Evolutionary conservation across 1,284 basidiomycete species (phyloP).

Genomic region (Hymenochaete sp.): DNA sequence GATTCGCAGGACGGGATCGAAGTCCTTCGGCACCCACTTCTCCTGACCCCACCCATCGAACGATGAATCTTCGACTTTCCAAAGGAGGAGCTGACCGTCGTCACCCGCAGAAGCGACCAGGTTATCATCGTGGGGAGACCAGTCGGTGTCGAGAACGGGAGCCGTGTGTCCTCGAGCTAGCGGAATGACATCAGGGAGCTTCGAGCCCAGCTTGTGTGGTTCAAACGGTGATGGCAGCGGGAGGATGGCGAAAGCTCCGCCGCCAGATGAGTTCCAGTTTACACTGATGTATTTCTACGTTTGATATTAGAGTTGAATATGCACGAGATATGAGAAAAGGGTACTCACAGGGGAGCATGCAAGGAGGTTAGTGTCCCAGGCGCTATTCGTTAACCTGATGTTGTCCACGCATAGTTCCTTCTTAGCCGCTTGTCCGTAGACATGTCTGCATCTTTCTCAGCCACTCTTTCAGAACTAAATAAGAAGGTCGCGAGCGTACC

Average conservation of each 20-base stretch:
- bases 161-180: conserved; percentile 83
- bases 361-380: conserved; percentile 96
- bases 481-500: conserved; percentile 25
- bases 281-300: conserved; percentile 74
- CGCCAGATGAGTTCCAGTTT: conserved; percentile 95
- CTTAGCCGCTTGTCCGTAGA: conserved; percentile 81
- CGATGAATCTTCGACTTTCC: conserved; percentile 64
- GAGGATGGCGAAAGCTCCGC: conserved; percentile 90
- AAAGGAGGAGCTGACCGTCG: conserved; percentile 89
- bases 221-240: conserved; percentile 75
- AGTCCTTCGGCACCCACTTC: conserved; percentile 73
- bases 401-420: conserved; percentile 85
- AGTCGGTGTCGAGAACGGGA: conserved; percentile 91
- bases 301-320: conserved; percentile 5
- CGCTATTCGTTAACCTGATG: conserved; percentile 80
- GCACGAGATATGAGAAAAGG: background rate
- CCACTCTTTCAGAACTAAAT: background rate
- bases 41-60: conserved; percentile 89
- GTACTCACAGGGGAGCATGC: conserved; percentile 70
- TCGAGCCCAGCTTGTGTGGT: conserved; percentile 51
- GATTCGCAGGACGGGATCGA: conserved; percentile 73
- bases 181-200: conserved; percentile 89
- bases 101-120: conserved; percentile 88
- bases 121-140: conserved; percentile 90
- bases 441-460: conserved; percentile 52